Base-by-base conservation (phyloP, 352 stramenopile genomes). In the Blastocystis sp. region DNA sequence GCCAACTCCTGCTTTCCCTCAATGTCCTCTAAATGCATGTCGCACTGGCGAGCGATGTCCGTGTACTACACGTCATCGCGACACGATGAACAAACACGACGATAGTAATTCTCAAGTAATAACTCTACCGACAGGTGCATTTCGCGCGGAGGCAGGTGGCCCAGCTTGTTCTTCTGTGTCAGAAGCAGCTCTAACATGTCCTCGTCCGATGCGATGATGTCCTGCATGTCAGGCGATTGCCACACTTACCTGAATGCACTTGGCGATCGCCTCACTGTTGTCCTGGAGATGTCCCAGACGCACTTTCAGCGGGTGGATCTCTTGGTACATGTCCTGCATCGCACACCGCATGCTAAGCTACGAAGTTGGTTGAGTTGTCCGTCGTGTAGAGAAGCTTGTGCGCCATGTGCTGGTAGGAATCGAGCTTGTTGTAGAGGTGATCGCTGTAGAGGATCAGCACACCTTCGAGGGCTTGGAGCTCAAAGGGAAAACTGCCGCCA, bases 1-100 rank as follows among this genome's bases (percentile, higher is more conserved):
- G 59, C 59, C n/a, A 71, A 71, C 59, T 71, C 24, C 59, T 71
- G 59, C 59, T 71, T 71, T 24, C 59, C 59, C 38, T 71, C 59
- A 44, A 71, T 71, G 32, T 71, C 59, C 38, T 71, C 59, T 14
- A 71, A 11, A 44, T 46, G 32, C 32, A 44, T 71, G 32, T 71
- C 59, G 38, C 59, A 71, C 38, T 71, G 59, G 14, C 59, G n/a
- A 38, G 59, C n/a, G 14, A 71, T 48, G n/a, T 71, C 59, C 32
- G 59, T 46, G 59, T 71, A 71, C 59, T 71, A 71, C 38, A 24
- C 32, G 8, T 44, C n/a, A 71, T 32, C 21, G 9, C 29, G 36
- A 38, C 14, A 16, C 24, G 4, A 42, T 48, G 38, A 21, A 38
- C 14, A 14, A n/a, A 44, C 59, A 38, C 59, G n/a, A 24, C 59